These are phyloP conservation scores for Cucurbita ficifolia DNA, from an alignment of 306 rosid genomes.

Conservation along the genomic window DNA sequence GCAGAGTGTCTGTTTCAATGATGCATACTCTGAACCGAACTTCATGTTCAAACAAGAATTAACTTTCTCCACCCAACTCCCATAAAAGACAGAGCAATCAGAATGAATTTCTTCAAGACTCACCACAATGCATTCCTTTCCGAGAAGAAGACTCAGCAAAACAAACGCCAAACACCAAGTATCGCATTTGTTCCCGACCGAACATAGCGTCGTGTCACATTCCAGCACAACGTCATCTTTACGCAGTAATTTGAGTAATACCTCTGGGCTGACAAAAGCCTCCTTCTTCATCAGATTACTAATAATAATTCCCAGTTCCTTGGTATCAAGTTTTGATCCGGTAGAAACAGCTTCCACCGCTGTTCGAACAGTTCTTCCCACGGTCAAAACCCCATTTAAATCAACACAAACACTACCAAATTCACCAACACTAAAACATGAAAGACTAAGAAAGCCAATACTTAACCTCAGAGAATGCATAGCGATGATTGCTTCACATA, in stretches of 20 bases:
- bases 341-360: constrained; percentile 19
- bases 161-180: constrained; percentile 65
- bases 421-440: constrained; percentile 48
- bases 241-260: constrained; percentile 35
- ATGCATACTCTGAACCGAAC: constrained; percentile 35
- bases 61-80: constrained; percentile 45
- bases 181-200: constrained; percentile 45
- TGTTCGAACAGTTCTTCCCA: constrained; percentile 34
- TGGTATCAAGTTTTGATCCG: not conserved
- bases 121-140: constrained; percentile 29
- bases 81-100: constrained; percentile 24
- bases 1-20: constrained; percentile 33
- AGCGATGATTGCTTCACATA: constrained; percentile 48
- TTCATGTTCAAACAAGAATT: constrained; percentile 33
- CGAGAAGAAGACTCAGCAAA: constrained; percentile 38
- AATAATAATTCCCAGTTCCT: constrained; percentile 18
- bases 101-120: constrained; percentile 15
- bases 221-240: constrained; percentile 21
- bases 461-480: constrained; percentile 46
- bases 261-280: constrained; percentile 47
- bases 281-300: constrained; percentile 19
- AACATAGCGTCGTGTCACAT: constrained; percentile 18
- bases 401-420: constrained; percentile 45
- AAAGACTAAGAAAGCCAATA: constrained; percentile 41
- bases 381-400: constrained; percentile 41